phyloP scores from a whole-genome alignment of 495 filamentous ascomycete species.

The Xanthoparmelia taractica region DNA sequence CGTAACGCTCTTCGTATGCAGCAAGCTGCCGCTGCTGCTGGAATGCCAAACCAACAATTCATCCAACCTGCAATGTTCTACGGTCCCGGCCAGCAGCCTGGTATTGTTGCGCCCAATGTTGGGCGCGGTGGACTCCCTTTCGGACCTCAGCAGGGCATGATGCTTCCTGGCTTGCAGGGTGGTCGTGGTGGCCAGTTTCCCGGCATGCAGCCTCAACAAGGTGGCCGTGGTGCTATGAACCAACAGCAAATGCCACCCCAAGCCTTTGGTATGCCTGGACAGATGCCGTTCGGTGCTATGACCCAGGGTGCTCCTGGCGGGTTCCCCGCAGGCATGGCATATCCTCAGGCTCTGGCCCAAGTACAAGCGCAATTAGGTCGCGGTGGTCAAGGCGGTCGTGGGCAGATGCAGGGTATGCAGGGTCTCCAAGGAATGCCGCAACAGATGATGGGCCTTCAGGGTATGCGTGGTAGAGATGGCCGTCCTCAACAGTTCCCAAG shows the following conservation, averaged over 20 bases:
- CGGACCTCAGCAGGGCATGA: slow-evolving; percentile 71
- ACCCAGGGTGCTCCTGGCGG: slow-evolving; percentile 54
- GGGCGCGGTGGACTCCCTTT: slow-evolving; percentile 79
- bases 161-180: slow-evolving; percentile 71
- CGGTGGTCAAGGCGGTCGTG: slow-evolving; percentile 63
- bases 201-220: slow-evolving; percentile 70
- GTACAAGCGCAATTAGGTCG: slow-evolving; percentile 49
- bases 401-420: slow-evolving; percentile 67
- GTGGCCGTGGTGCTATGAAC: slow-evolving; percentile 59
- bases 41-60: slow-evolving; percentile 65
- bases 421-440: slow-evolving; percentile 57
- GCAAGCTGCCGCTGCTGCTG: slow-evolving; percentile 87
- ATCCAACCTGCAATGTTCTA: slow-evolving; percentile 87
- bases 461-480: slow-evolving; percentile 64
- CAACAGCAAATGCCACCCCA: slow-evolving; percentile 71
- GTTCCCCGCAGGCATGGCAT: slow-evolving; percentile 48
- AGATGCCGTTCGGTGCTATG: slow-evolving; percentile 71
- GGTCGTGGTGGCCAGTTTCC: slow-evolving; percentile 69
- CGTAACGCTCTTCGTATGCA: slow-evolving; percentile 97
- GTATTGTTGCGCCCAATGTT: slow-evolving; percentile 59
- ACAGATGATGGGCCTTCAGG: slow-evolving; percentile 56
- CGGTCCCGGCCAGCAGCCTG: slow-evolving; percentile 73
- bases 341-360: slow-evolving; percentile 54
- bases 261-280: slow-evolving; percentile 64
- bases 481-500: slow-evolving; percentile 40